A percentile compares a stretch with the other conserved stretches of the same genome.
phyloP scores from a whole-genome alignment of 768 basidiomycete genomes.

The Pleurotus platypus region DNA sequence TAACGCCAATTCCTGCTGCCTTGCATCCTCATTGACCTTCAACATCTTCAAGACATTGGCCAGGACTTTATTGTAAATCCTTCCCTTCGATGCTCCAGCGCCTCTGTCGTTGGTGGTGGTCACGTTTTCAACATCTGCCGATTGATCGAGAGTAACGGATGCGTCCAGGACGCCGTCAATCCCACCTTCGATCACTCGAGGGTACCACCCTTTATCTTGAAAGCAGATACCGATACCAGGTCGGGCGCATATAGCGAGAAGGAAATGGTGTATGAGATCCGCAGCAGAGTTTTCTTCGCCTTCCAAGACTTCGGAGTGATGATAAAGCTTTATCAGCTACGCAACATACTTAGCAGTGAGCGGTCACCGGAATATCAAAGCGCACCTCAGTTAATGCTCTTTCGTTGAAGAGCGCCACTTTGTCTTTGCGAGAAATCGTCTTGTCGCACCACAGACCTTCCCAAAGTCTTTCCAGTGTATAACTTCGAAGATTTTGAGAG shows the following conservation, averaged over 20 bases:
- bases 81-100: slow-evolving; percentile 28
- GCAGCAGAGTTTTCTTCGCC: slow-evolving; percentile 60
- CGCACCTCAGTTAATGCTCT: slow-evolving; percentile 59
- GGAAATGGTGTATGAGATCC: slow-evolving; percentile 82
- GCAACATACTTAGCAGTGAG: background rate
- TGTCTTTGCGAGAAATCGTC: slow-evolving; percentile 67
- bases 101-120: background rate
- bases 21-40: slow-evolving; percentile 85
- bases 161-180: background rate
- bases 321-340: slow-evolving; percentile 75
- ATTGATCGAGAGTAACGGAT: slow-evolving; percentile 25
- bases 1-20: slow-evolving; percentile 80
- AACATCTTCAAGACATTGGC: slow-evolving; percentile 68
- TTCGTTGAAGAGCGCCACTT: slow-evolving; percentile 72
- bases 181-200: slow-evolving; percentile 47
- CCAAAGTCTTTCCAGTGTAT: slow-evolving; percentile 73
- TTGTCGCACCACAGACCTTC: slow-evolving; percentile 71
- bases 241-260: slow-evolving; percentile 77
- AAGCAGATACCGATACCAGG: slow-evolving; percentile 88
- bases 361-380: background rate
- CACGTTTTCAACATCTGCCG: slow-evolving; percentile 33
- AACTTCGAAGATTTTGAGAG: background rate
- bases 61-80: slow-evolving; percentile 81
- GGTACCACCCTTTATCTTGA: slow-evolving; percentile 88
- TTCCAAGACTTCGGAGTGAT: slow-evolving; percentile 48